Evolutionary conservation across 2,329 filamentous ascomycete species (phyloP), one percentile per base, ranked within the genome.

Genomic region (Arachnomyces sp.): DNA sequence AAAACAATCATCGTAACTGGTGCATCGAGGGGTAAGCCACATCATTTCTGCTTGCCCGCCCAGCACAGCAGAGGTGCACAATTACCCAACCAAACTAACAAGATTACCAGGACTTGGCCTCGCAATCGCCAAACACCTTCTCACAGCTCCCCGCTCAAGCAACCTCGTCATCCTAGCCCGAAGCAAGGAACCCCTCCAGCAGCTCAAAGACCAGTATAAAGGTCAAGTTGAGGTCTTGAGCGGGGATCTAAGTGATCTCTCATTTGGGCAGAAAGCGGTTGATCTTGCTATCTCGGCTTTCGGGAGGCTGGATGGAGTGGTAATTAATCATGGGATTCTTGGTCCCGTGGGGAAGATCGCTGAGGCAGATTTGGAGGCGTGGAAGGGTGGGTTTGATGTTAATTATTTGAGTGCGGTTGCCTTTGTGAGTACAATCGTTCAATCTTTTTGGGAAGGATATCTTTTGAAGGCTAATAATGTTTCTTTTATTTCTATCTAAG

Each of bases 271-370:
- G 1, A 75, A 75, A 55, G 75, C 84, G 3, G 77, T 86, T 3
- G 69, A 81, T 3, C 64, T 80, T 1, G 83, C 88, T 0, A 55
- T 84, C 8, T 66, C 74, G 18, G 67, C 75, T 0, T 96, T 86
- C 60, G 82, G 49, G 8, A 71, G 69, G 36, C 65, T 98, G 3
- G 88, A 98, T 57, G 84, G 81, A 1, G 60, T 98, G 33, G 78
- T 98, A 9, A 68, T 96, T 46, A 96, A 96, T 61, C 92, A 98
- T 58, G 89, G 88, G 14, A 71, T 80, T 1, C 66, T 98, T 33
- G 75, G 79, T n/a, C 84, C 87, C 1, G 80, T 93, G 31, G 78
- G 77, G 37, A 78, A 76, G 43, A 67, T 96, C 33, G 78, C 68
- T 3, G 76, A 90, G 40, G 72, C 74, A 12, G 75, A 77, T n/a